phyloP scores from a whole-genome alignment of 2,329 filamentous ascomycete species.

The Tetracladium maxilliforme region DNA sequence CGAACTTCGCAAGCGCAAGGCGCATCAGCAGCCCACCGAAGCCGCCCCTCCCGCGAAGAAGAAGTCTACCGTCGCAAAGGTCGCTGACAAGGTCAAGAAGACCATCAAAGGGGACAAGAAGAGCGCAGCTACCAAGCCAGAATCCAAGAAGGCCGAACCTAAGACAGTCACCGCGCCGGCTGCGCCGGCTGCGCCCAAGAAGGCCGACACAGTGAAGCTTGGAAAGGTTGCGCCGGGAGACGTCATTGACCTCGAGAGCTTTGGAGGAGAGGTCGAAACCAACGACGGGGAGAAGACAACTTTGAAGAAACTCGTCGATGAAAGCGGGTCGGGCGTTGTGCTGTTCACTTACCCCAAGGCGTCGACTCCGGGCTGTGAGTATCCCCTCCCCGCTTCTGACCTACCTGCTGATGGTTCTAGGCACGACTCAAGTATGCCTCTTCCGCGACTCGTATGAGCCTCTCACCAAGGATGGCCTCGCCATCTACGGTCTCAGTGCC shows the following conservation, averaged over 20 bases:
- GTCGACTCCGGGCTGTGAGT: slow-evolving; percentile 85
- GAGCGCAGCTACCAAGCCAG: slow-evolving; percentile 5
- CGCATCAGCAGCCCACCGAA: slow-evolving; percentile 28
- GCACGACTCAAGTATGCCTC: slow-evolving; percentile 83
- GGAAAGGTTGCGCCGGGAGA: slow-evolving; percentile 33
- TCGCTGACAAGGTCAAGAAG: slow-evolving; percentile 19
- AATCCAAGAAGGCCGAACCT: slow-evolving; percentile 4
- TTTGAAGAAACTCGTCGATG: slow-evolving; percentile 65
- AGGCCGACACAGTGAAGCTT: slow-evolving; percentile 7
- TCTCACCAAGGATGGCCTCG: slow-evolving; percentile 64
- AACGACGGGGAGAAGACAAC: slow-evolving; percentile 72
- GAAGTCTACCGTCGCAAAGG: slow-evolving; percentile 22
- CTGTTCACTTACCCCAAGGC: slow-evolving; percentile 94
- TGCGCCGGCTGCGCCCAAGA: slow-evolving; percentile 13
- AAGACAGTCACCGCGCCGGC: slow-evolving; percentile 4
- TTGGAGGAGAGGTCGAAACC: slow-evolving; percentile 64
- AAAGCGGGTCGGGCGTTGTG: slow-evolving; percentile 75
- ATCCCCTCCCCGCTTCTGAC: slow-evolving; percentile 7
- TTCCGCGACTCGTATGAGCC: slow-evolving; percentile 77
- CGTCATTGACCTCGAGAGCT: slow-evolving; percentile 36
- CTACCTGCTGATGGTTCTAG: slow-evolving; percentile 26
- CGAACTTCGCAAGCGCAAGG: slow-evolving; percentile 47
- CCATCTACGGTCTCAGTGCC: slow-evolving; percentile 79
- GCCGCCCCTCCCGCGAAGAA: slow-evolving; percentile 32
- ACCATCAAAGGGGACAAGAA: slow-evolving; percentile 13